Conservation (phyloP, 2,329 filamentous ascomycete genomes). For the Nothophaeocryptopus gaeumannii region DNA sequence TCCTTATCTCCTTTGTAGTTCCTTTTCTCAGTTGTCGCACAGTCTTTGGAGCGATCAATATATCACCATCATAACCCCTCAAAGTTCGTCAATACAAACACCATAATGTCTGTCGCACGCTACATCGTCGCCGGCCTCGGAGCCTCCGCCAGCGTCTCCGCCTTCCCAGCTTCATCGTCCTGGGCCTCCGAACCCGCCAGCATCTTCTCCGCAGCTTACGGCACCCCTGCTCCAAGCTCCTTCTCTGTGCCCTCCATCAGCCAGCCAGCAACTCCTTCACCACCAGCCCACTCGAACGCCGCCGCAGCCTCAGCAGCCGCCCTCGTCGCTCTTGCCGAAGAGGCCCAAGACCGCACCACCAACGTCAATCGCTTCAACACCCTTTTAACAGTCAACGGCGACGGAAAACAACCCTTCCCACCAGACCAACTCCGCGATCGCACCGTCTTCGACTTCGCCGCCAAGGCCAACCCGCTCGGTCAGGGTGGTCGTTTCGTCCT, state of each 20-base stretch:
- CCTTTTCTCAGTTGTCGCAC: slow-evolving; percentile 4
- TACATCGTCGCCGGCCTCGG: slow-evolving; percentile 19
- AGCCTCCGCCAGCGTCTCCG: slow-evolving; percentile 16
- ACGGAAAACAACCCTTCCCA: slow-evolving; percentile 10
- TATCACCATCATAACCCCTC: background rate
- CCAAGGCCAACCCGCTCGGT: slow-evolving; percentile 5
- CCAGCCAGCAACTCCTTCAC: slow-evolving; percentile 7
- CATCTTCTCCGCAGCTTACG: slow-evolving; percentile 1
- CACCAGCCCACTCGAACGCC: slow-evolving; percentile 10
- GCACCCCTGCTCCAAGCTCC: slow-evolving; percentile 1
- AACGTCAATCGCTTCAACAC: slow-evolving; percentile 18
- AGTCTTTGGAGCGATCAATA: background rate
- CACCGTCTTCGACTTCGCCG: slow-evolving; percentile 19
- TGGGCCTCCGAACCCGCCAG: background rate
- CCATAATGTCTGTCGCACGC: slow-evolving; percentile 14
- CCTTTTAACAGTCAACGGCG: slow-evolving; percentile 14
- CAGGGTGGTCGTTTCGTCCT: slow-evolving; percentile 16
- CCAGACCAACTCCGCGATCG: slow-evolving; percentile 10
- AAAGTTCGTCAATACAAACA: background rate
- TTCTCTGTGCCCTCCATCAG: slow-evolving; percentile 9
- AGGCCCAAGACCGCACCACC: slow-evolving; percentile 13
- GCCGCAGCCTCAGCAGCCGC: slow-evolving; percentile 10
- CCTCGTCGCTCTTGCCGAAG: slow-evolving; percentile 12
- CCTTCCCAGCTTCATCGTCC: slow-evolving; percentile 5
- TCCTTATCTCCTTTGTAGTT: slow-evolving; percentile 10